phyloP scores from a whole-genome alignment of 2,329 filamentous ascomycete genomes.

The Ophiostoma tasmaniense region DNA sequence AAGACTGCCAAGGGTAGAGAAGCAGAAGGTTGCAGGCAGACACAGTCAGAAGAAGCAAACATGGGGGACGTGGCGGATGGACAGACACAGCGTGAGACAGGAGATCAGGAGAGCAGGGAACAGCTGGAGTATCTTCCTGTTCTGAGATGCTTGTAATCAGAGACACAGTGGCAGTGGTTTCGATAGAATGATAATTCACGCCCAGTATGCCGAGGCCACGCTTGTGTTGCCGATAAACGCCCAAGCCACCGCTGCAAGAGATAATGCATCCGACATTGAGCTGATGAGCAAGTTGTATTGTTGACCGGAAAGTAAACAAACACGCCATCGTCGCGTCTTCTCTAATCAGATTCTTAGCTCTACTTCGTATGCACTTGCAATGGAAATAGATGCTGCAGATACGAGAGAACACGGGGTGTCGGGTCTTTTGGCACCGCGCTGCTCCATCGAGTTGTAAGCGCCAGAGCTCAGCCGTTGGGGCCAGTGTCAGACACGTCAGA shows the following conservation, averaged over 20 bases:
- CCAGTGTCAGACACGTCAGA: neutral
- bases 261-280: neutral
- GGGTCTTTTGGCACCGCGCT: neutral
- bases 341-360: neutral
- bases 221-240: neutral
- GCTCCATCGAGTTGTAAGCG: neutral
- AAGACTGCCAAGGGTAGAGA: neutral
- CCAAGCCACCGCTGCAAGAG: neutral
- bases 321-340: neutral
- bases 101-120: neutral
- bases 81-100: constrained; percentile 11
- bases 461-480: neutral
- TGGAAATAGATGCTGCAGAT: neutral
- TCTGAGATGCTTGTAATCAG: neutral
- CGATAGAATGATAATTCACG: neutral
- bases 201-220: neutral
- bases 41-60: neutral
- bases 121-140: neutral
- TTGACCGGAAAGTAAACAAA: neutral
- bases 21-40: neutral
- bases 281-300: neutral
- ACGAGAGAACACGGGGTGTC: neutral
- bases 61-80: constrained; percentile 5
- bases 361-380: neutral
- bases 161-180: neutral